These are phyloP conservation scores for Boletellus emodensis DNA, from an alignment of 768 basidiomycete species.

Conservation along the genomic window DNA sequence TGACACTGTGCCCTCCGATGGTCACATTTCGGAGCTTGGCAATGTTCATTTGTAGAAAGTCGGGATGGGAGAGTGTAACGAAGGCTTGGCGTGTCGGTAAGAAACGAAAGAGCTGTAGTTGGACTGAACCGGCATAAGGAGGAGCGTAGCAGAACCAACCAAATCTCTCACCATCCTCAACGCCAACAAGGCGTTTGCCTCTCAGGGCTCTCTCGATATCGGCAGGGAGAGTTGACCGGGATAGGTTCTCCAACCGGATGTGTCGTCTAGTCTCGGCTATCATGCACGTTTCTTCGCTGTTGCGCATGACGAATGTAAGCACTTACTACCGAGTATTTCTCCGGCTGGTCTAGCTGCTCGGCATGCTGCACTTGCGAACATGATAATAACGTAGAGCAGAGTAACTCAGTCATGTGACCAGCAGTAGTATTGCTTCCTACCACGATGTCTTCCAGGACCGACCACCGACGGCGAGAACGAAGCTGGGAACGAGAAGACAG, in stretches of 20 bases:
- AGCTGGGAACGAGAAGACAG: conserved; percentile 55
- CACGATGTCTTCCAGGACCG: conserved; percentile 54
- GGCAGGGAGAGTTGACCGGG: conserved; percentile 47
- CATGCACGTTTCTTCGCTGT: conserved; percentile 2
- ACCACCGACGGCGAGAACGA: conserved; percentile 55
- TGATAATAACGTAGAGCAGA: neutral
- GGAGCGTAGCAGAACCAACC: neutral
- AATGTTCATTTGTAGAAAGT: conserved; percentile 41
- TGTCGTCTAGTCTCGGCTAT: conserved; percentile 32
- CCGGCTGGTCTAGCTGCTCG: conserved; percentile 9
- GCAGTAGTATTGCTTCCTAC: conserved; percentile 31
- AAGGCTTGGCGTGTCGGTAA: conserved; percentile 55
- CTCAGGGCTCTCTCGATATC: conserved; percentile 50
- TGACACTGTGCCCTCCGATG: conserved; percentile 44
- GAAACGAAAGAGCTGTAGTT: conserved; percentile 58
- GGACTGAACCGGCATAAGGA: conserved; percentile 38
- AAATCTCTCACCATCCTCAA: conserved; percentile 35
- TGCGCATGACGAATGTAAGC: neutral
- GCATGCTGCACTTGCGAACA: conserved; percentile 25
- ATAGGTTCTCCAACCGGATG: conserved; percentile 48
- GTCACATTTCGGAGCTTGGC: conserved; percentile 40
- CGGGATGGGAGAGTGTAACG: conserved; percentile 49
- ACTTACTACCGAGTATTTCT: conserved; percentile 16
- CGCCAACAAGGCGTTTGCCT: conserved; percentile 41
- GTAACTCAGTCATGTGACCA: conserved; percentile 26